phyloP scores from a whole-genome alignment of 495 filamentous ascomycete genomes.

The Tuber umbilicatum region DNA sequence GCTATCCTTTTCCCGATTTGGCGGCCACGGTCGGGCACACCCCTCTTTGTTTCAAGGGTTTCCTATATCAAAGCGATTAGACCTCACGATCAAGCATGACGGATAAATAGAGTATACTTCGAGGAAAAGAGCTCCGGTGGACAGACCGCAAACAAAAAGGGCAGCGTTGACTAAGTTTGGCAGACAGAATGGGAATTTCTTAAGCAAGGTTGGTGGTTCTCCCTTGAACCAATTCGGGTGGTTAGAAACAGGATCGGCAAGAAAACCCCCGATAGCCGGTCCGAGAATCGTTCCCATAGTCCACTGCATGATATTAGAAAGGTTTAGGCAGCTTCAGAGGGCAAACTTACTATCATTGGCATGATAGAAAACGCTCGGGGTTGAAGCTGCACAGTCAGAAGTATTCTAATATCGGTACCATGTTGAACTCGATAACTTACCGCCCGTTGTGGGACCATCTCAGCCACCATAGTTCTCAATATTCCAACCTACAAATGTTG shows the following conservation, averaged over 20 bases:
- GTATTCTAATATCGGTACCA: background rate
- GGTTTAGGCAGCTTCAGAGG: conserved; percentile 52
- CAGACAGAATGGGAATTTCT: conserved; percentile 68
- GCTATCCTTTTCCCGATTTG: conserved; percentile 47
- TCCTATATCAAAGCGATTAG: conserved; percentile 41
- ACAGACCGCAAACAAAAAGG: conserved; percentile 67
- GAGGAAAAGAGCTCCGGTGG: conserved; percentile 59
- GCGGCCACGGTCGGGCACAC: conserved; percentile 50
- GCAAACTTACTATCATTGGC: conserved; percentile 59
- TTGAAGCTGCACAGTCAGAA: conserved; percentile 69
- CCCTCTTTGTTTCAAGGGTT: conserved; percentile 50
- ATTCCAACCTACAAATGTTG: conserved; percentile 52
- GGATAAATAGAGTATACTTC: conserved; percentile 40
- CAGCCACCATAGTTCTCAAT: conserved; percentile 74
- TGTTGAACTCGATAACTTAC: conserved; percentile 6
- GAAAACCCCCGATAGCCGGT: conserved; percentile 75
- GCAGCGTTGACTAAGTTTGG: conserved; percentile 70
- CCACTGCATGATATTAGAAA: conserved; percentile 48
- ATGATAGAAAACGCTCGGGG: conserved; percentile 72
- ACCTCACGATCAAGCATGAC: background rate
- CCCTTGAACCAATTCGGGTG: conserved; percentile 57
- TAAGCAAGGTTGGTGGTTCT: conserved; percentile 58
- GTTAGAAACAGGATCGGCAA: conserved; percentile 67
- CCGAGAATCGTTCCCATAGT: conserved; percentile 80
- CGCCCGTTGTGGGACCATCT: conserved; percentile 57